Base-by-base conservation (phyloP, 2,329 filamentous ascomycete genomes). In the Sarocladium oryzae region DNA sequence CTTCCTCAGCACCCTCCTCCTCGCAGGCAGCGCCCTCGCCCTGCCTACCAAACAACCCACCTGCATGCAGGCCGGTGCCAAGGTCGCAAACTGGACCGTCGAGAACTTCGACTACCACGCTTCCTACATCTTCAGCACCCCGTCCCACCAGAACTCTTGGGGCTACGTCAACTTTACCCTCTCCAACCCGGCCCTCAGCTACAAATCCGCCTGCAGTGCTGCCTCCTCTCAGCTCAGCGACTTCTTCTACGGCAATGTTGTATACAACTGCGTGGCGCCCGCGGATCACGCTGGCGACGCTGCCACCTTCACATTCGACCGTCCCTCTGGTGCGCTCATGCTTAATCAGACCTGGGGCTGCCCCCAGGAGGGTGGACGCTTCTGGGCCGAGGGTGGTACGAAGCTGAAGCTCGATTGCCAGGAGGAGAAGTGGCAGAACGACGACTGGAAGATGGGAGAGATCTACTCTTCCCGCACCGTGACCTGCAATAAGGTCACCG, bases 341-440 rank as follows among this genome's bases (percentile, higher is more conserved):
- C 54, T 78, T 55, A 74, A 74, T 61, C 75, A 79, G 65, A 72
- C 66, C 3, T 79, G 76, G 76, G 57, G 55, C 8, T 79, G 76
- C 62, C 56, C 57, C 40, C 69, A 71, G 26, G 70, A 75, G 53
- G 60, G 60, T 28, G 61, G 57, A 36, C 54, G 55, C 35, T 67
- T 64, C 56, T 58, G 54, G 40, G 64, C 63, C 36, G 49, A 57
- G 36, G 65, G 63, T 33, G 53, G 53, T 18, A 55, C 56, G 41
- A 53, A 56, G 11, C 57, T 66, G 23, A 51, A 63, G n/a, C 59
- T 68, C 16, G 32, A 53, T 6, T 68, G 66, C 61, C 24, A 54
- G 13, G 62, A 66, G 23, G 52, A 49, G 21, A 56, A 8, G 1
- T 63, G 53, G 54, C 7, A 63, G 53, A 69, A 65, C 56, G 52